Conservation (phyloP, 306 rosid species). For the Gynostemma pentaphyllum region DNA sequence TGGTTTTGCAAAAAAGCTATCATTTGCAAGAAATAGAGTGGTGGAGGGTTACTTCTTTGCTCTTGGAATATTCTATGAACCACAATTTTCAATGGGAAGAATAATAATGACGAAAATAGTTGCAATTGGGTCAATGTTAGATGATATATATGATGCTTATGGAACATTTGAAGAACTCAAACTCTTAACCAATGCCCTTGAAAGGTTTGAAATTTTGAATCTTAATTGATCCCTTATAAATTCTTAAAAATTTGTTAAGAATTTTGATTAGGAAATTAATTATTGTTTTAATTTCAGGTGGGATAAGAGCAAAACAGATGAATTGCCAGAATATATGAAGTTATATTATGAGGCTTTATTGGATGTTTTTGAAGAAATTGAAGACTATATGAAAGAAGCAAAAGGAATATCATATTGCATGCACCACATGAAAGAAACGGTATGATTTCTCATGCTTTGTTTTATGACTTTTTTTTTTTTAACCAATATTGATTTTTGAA, state of each 20-base stretch:
- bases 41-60: slow-evolving; percentile 38
- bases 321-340: slow-evolving; percentile 23
- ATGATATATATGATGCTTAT: slow-evolving; percentile 38
- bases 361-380: slow-evolving; percentile 19
- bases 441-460: too few relatives aligned
- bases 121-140: slow-evolving; percentile 14
- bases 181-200: slow-evolving; percentile 27
- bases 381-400: not conserved
- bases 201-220: slow-evolving; percentile 28
- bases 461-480: too few relatives aligned
- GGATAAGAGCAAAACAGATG: slow-evolving; percentile 5
- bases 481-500: too few relatives aligned
- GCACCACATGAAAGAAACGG: slow-evolving; percentile 15
- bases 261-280: too few relatives aligned
- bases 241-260: too few relatives aligned
- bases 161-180: slow-evolving; percentile 40
- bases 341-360: slow-evolving; percentile 3
- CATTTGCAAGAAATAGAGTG: slow-evolving; percentile 32
- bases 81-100: slow-evolving; percentile 20
- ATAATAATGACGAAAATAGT: slow-evolving; percentile 8
- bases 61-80: slow-evolving; percentile 24
- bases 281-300: too few relatives aligned
- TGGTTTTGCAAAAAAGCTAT: slow-evolving; percentile 15
- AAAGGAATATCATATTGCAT: slow-evolving; percentile 15
- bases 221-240: too few relatives aligned